phyloP scores from a whole-genome alignment of 2,329 filamentous ascomycete genomes.

The Pezicula neosporulosa region DNA sequence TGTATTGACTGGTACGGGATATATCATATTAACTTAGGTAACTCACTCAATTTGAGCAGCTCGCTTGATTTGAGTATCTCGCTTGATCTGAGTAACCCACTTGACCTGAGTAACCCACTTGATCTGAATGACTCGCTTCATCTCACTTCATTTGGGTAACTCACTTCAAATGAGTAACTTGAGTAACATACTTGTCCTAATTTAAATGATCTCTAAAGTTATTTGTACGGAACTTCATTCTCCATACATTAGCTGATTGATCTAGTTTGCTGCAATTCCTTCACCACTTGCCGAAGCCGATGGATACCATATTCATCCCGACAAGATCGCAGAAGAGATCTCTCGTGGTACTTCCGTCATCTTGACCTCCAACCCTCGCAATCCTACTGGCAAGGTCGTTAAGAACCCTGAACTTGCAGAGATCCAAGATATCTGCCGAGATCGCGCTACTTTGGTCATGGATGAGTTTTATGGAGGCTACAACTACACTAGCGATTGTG shows the following conservation, averaged over 20 bases:
- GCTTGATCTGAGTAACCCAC: no score
- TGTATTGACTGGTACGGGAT: no score
- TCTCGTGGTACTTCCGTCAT: slow-evolving; percentile 83
- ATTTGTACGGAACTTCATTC: no score
- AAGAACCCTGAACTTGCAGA: slow-evolving; percentile 79
- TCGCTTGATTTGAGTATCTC: no score
- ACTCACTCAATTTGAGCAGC: no score
- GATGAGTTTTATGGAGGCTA: slow-evolving; percentile 97
- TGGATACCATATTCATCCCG: slow-evolving; percentile 87
- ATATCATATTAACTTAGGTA: no score
- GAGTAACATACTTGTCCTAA: slow-evolving; percentile 22
- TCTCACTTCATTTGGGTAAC: no score
- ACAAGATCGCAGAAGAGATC: slow-evolving; percentile 91
- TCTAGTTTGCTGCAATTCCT: slow-evolving; percentile 77
- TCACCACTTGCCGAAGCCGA: slow-evolving; percentile 82
- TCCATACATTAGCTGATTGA: no score
- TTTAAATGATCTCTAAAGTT: neutral
- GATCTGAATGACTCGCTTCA: no score
- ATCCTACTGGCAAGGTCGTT: slow-evolving; percentile 88
- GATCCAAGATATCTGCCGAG: slow-evolving; percentile 91
- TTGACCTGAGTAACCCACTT: no score
- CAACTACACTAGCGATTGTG: slow-evolving; percentile 91
- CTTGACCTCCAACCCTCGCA: slow-evolving; percentile 90
- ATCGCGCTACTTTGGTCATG: slow-evolving; percentile 86
- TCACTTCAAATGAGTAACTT: neutral